Evolutionary conservation across 1,139 yeast species (phyloP), one percentile per base, ranked within the genome.

Genomic region (Lodderomyces orthopsilosis): DNA sequence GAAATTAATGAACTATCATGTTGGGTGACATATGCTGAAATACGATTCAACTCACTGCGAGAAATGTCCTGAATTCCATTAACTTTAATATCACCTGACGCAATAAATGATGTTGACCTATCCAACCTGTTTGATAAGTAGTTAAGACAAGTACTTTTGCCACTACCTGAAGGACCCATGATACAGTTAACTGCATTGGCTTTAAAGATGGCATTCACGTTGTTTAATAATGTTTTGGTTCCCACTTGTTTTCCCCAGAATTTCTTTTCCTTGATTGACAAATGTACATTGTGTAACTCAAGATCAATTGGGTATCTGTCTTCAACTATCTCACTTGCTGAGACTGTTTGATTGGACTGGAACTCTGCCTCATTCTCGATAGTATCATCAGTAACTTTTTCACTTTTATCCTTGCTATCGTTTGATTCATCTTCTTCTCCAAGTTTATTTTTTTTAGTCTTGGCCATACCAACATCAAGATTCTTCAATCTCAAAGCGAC

Each of bases 121-220:
- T 75, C 72, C 64, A 83, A 59, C 46, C 95, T 68, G 18, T 83
- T 80, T 12, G 94, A 82, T 35, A 88, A 66, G 40, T 75, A 67
- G 54, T 85, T 87, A 45, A 88, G 64, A 24, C 87, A 61, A 0
- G 95, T 83, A 0, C 94, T 83, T 57, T 88, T 88, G 2, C 95
- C 96, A 6, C 90, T 81, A 0, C 95, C 95, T 1, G 94, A 85
- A 0, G 95, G 95, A 0, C 96, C 96, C 85, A 88, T 81, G 30
- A 88, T 85, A 0, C 86, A 93, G 62, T 87, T 88, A n/a, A 88
- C 71, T 38, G 79, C 70, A 4, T 85, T 61, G 2, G 86, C 79
- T 34, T 68, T 63, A 59, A 88, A 87, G 5, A 57, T 55, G 0
- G 90, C 89, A 47, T 71, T 65, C 6, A 87, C 65, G 17, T 74